Conservation (phyloP, 1,284 basidiomycete species). For the Malassezia sp. region DNA sequence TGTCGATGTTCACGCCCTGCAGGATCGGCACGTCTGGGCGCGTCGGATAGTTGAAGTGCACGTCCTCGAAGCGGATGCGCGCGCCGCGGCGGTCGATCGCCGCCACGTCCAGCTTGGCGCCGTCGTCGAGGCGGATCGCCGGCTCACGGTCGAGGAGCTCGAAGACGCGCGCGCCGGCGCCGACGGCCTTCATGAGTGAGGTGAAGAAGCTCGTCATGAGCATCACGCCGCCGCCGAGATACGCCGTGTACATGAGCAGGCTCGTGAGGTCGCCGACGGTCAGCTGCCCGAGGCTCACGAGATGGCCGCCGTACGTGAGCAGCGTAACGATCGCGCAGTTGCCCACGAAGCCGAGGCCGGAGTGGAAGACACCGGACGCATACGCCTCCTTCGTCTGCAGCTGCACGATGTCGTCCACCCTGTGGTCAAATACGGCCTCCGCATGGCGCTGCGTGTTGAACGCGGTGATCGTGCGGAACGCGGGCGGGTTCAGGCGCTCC, state of each 20-base stretch:
- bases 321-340: constrained; percentile 81
- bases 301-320: constrained; percentile 81
- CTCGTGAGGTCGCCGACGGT: constrained; percentile 54
- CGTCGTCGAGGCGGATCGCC: constrained; percentile 27
- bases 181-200: constrained; percentile 60
- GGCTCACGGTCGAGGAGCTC: constrained; percentile 65
- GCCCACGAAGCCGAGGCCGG: constrained; percentile 74
- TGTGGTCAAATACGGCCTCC: constrained; percentile 51
- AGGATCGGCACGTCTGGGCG: constrained; percentile 46
- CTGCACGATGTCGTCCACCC: constrained; percentile 60
- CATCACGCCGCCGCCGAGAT: constrained; percentile 58
- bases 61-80: constrained; percentile 47
- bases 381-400: constrained; percentile 78
- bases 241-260: constrained; percentile 81
- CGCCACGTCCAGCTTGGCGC: constrained; percentile 13
- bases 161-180: constrained; percentile 83
- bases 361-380: constrained; percentile 84
- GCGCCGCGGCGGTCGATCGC: constrained; percentile 13
- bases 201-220: constrained; percentile 49
- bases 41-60: constrained; percentile 48
- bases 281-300: constrained; percentile 75
- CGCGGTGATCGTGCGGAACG: constrained; percentile 81
- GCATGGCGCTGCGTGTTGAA: constrained; percentile 69
- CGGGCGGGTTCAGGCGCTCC: constrained; percentile 66
- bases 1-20: constrained; percentile 44